phyloP scores from a whole-genome alignment of 1,139 yeast species.

The Hyphopichia pseudoburtonii region DNA sequence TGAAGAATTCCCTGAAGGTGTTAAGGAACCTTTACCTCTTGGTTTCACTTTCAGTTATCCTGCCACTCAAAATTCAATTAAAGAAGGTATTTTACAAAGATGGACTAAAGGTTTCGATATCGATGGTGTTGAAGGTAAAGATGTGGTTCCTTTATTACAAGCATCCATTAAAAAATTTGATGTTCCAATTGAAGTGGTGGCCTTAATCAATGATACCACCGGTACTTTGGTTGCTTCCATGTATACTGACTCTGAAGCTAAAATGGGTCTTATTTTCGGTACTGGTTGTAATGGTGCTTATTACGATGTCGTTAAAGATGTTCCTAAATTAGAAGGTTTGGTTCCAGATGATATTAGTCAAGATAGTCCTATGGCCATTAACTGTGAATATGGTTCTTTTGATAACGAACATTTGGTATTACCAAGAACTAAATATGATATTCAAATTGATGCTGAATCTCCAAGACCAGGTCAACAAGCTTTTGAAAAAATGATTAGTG shows the following conservation, averaged over 20 bases:
- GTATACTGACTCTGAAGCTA: constrained; percentile 84
- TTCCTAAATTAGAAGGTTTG: constrained; percentile 81
- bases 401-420: constrained; percentile 83
- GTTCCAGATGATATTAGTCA: constrained; percentile 60
- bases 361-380: constrained; percentile 86
- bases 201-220: constrained; percentile 94
- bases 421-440: constrained; percentile 90
- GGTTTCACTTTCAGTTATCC: constrained; percentile 98
- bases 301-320: constrained; percentile 70
- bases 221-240: constrained; percentile 96
- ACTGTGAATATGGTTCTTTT: constrained; percentile 98
- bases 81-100: constrained; percentile 84
- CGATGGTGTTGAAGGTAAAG: constrained; percentile 89
- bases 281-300: constrained; percentile 99
- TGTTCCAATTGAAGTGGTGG: constrained; percentile 84
- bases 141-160: constrained; percentile 91
- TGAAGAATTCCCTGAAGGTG: constrained; percentile 66
- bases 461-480: constrained; percentile 97
- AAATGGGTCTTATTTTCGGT: constrained; percentile 95
- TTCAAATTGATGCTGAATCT: constrained; percentile 74
- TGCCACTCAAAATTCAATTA: constrained; percentile 78
- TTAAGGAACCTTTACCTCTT: constrained; percentile 56
- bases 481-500: constrained; percentile 97
- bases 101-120: constrained; percentile 99
- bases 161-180: constrained; percentile 60